Conservation (phyloP, 352 stramenopile genomes). For the Aphanomyces invadans region DNA sequence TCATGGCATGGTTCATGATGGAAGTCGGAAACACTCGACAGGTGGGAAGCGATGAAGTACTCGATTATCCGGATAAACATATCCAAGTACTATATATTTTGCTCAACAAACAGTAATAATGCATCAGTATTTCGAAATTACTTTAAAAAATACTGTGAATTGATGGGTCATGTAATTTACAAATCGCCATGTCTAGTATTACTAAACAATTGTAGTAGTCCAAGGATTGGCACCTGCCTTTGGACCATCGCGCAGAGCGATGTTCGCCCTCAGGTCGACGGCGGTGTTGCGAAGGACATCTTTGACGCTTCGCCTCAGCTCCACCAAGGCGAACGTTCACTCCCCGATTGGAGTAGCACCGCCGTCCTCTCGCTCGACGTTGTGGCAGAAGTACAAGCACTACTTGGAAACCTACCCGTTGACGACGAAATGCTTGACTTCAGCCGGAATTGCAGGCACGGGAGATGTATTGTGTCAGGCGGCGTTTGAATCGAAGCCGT, state of each 20-base stretch:
- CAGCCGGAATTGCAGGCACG: conserved; percentile 44
- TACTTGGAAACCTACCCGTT: conserved; percentile 52
- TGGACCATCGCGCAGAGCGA: background rate
- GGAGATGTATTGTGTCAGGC: conserved; percentile 66
- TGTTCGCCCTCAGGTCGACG: background rate
- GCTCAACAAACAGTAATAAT: too few species aligned
- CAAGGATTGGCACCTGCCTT: too few species aligned
- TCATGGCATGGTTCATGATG: conserved; percentile 13
- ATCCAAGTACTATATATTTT: too few species aligned
- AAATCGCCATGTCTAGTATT: too few species aligned
- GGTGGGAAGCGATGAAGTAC: conserved; percentile 15
- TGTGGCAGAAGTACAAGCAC: conserved; percentile 46
- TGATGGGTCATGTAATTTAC: too few species aligned
- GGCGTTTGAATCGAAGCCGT: conserved; percentile 18
- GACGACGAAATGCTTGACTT: conserved; percentile 59
- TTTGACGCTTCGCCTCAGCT: background rate
- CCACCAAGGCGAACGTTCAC: background rate
- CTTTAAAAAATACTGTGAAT: too few species aligned
- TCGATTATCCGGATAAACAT: conserved; percentile 7
- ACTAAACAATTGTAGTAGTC: too few species aligned
- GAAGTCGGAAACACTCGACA: background rate
- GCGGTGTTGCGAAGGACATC: background rate
- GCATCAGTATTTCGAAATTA: too few species aligned
- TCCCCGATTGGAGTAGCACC: background rate
- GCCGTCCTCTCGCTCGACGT: background rate